A percentile compares a stretch with the other conserved stretches of the same genome.
These are phyloP conservation scores for Casuarina equisetifolia DNA, from an alignment of 306 rosid genomes.

Conservation along the genomic window DNA sequence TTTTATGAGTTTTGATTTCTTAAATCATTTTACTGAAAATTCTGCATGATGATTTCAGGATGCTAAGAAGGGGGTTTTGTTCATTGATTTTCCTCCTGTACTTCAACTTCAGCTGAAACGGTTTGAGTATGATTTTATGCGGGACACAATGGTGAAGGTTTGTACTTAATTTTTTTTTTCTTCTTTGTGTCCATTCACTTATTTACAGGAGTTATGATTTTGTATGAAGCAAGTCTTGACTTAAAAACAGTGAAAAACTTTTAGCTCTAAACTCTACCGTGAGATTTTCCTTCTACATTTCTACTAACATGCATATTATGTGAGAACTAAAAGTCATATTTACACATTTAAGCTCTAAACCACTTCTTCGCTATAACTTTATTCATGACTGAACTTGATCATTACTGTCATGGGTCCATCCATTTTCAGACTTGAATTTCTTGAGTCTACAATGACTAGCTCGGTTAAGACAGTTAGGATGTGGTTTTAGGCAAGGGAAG, in stretches of 20 bases:
- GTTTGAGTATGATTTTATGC: constrained; percentile 95
- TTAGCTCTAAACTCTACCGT: background rate
- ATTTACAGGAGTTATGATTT: background rate
- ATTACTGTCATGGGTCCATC: background rate
- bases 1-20: constrained; percentile 8
- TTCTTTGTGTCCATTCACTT: constrained; percentile 13
- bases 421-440: no score
- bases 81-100: constrained; percentile 96
- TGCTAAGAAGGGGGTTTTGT: constrained; percentile 95
- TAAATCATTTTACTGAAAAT: constrained; percentile 16
- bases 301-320: background rate
- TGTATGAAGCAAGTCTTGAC: background rate
- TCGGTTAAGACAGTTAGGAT: background rate
- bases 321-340: background rate
- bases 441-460: background rate
- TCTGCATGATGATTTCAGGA: constrained; percentile 56
- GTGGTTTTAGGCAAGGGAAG: background rate
- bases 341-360: background rate
- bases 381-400: background rate
- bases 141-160: constrained; percentile 99
- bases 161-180: constrained; percentile 27
- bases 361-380: background rate
- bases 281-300: background rate
- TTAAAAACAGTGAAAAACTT: background rate
- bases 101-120: constrained; percentile 98